Percentiles rank a stretch among this genome's conserved stretches.
Conservation (phyloP, 169 alveolate genomes). For the Amoebophrya sp. region DNA sequence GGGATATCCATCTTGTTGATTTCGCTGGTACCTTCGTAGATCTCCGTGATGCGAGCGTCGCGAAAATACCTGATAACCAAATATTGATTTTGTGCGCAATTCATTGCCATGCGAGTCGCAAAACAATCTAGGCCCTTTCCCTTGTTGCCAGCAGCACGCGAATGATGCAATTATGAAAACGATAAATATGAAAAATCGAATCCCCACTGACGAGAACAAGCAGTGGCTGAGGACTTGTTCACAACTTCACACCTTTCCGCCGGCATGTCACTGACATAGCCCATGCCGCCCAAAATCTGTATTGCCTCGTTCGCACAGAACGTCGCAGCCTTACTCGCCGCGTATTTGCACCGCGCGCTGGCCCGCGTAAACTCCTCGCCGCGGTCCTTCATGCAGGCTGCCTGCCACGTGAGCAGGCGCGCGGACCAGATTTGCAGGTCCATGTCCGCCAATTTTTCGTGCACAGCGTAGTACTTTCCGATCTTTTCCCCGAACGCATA, state of each 20-base stretch:
- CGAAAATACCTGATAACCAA: too few relatives aligned
- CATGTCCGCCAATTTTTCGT: not conserved
- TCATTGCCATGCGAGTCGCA: too few relatives aligned
- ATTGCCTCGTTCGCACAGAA: not conserved
- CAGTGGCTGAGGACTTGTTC: not conserved
- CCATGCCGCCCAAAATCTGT: not conserved
- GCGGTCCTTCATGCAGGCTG: not conserved
- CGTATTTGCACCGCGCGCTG: not conserved
- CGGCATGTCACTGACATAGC: not conserved
- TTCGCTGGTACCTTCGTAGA: not conserved
- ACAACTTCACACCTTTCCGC: not conserved
- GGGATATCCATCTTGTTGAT: constrained; percentile 14
- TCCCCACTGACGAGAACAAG: not conserved
- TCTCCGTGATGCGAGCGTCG: not conserved
- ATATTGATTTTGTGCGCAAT: too few relatives aligned
- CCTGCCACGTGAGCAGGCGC: not conserved
- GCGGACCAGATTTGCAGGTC: not conserved
- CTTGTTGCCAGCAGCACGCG: too few relatives aligned
- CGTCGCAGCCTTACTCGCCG: not conserved
- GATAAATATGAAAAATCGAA: too few relatives aligned
- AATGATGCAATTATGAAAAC: too few relatives aligned
- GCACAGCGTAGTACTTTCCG: not conserved
- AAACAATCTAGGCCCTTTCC: too few relatives aligned
- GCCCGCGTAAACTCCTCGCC: not conserved
- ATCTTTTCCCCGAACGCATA: not conserved